A percentile compares a stretch with the other conserved stretches of the same genome.
phyloP scores from a whole-genome alignment of 1,284 basidiomycete species.

The Golubevia pallescens region DNA sequence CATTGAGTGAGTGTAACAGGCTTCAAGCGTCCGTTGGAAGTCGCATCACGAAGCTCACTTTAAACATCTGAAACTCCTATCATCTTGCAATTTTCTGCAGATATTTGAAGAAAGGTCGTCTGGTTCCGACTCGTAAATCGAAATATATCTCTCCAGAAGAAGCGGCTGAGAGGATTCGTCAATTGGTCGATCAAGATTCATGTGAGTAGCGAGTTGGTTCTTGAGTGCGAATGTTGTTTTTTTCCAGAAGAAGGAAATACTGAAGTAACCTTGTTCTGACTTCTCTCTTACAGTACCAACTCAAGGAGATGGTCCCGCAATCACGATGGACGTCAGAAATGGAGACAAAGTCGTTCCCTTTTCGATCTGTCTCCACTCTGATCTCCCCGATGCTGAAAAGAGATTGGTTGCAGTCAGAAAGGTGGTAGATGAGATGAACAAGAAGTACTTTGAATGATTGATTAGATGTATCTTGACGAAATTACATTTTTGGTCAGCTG shows the following conservation, averaged over 20 bases:
- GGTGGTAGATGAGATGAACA: constrained; percentile 18
- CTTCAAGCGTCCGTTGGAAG: too few species aligned
- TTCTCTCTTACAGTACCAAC: too few species aligned
- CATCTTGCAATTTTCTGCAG: too few species aligned
- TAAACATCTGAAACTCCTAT: too few species aligned
- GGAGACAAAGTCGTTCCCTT: constrained; percentile 18
- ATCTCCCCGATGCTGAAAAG: constrained; percentile 14
- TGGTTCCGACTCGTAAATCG: constrained; percentile 23
- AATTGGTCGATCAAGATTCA: constrained; percentile 13
- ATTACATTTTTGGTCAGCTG: too few species aligned
- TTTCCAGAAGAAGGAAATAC: too few species aligned
- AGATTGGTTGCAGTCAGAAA: constrained; percentile 16
- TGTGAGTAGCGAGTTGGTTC: too few species aligned
- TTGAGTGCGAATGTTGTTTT: too few species aligned
- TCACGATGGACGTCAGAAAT: constrained; percentile 11
- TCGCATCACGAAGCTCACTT: too few species aligned
- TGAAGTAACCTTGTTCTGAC: constrained; percentile 11
- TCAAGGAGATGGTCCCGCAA: too few species aligned
- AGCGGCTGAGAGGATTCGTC: constrained; percentile 19
- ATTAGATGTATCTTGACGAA: too few species aligned
- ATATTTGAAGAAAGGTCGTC: constrained; percentile 16
- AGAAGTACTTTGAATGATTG: constrained; percentile 12
- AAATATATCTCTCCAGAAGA: constrained; percentile 22
- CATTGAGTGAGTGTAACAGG: constrained; percentile 10
- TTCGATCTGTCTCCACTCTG: constrained; percentile 26